phyloP scores from a whole-genome alignment of 164 flowering plant species.

The Aristolochia californica region DNA sequence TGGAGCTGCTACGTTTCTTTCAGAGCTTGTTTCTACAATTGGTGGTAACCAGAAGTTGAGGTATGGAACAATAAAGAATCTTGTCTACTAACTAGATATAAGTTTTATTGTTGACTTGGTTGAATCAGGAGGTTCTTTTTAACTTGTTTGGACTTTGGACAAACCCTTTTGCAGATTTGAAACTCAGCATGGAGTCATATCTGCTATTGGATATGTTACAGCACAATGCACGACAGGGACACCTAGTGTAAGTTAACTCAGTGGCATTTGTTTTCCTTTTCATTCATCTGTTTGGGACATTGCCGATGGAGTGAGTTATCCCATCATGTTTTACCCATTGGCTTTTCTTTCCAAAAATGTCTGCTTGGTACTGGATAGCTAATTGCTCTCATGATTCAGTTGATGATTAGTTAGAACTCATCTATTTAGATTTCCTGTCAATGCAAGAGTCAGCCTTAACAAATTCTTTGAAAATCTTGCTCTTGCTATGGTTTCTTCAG shows the following conservation, averaged over 20 bases:
- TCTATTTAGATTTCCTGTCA: too few species aligned
- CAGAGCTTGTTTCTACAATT: slow-evolving; percentile 42
- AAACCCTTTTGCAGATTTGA: slow-evolving; percentile 53
- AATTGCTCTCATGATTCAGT: background rate
- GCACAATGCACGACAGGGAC: slow-evolving; percentile 55
- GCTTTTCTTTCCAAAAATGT: background rate
- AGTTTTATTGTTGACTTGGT: background rate
- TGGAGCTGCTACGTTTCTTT: slow-evolving; percentile 41
- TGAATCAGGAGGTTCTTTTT: background rate
- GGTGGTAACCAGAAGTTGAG: slow-evolving; percentile 41
- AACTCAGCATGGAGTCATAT: slow-evolving; percentile 65
- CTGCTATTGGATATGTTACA: slow-evolving; percentile 72
- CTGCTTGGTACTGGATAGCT: background rate
- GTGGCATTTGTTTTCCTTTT: background rate
- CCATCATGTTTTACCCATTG: too few species aligned
- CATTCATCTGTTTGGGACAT: background rate
- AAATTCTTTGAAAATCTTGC: too few species aligned
- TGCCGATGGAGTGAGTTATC: too few species aligned
- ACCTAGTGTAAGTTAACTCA: slow-evolving; percentile 39
- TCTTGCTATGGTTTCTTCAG: too few species aligned
- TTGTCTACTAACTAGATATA: background rate
- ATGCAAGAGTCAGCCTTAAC: too few species aligned
- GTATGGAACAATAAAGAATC: slow-evolving; percentile 22
- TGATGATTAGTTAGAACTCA: too few species aligned
- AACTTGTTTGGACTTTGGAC: background rate